phyloP scores from a whole-genome alignment of 805 yeast genomes.

The Wickerhamomyces xylosicus region DNA sequence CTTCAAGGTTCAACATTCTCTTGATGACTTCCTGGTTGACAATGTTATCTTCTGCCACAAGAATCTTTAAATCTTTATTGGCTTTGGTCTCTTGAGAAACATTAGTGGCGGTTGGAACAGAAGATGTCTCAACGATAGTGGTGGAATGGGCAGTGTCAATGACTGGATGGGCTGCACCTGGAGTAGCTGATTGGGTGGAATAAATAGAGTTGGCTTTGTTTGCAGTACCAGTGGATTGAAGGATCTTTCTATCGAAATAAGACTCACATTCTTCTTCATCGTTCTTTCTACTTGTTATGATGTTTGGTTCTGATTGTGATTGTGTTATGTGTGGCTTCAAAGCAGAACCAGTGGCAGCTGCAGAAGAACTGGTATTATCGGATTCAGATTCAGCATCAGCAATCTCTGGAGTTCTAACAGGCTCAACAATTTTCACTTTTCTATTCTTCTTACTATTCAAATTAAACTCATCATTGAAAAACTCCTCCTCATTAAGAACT shows the following conservation, averaged over 20 bases:
- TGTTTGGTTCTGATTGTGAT: constrained; percentile 1
- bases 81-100: neutral
- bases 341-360: neutral
- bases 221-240: constrained; percentile 31
- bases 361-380: neutral
- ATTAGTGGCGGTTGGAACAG: constrained; percentile 3
- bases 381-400: neutral
- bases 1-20: constrained; percentile 82
- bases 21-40: constrained; percentile 92
- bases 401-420: constrained; percentile 3
- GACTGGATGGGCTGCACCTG: too few relatives aligned
- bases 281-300: neutral
- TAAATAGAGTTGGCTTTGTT: constrained; percentile 9
- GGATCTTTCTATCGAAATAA: constrained; percentile 21
- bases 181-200: constrained; percentile 4
- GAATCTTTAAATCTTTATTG: constrained; percentile 29
- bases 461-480: constrained; percentile 63
- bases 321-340: too few relatives aligned
- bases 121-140: constrained; percentile 9
- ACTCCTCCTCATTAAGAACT: constrained; percentile 24
- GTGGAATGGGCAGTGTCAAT: too few relatives aligned
- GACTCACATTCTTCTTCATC: neutral
- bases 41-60: constrained; percentile 89
- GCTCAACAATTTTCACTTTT: constrained; percentile 27
- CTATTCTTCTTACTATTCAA: constrained; percentile 40